Base-by-base conservation (phyloP, 1,284 basidiomycete species). In the Volvariella volvacea region DNA sequence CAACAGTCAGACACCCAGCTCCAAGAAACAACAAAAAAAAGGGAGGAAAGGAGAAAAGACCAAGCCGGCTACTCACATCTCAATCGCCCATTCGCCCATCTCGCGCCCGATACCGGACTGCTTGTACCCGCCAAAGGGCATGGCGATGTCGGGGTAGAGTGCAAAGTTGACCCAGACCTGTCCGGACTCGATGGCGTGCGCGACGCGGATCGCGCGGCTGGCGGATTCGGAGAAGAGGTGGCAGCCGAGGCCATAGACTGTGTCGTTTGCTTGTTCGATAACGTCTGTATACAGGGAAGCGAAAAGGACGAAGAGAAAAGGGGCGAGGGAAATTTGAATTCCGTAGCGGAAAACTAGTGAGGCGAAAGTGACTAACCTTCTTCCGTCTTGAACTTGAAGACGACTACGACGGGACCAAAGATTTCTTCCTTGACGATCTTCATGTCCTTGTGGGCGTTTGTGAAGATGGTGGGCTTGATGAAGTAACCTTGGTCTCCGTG, bases 351-450 rank as follows among this genome's bases (percentile, higher is more conserved):
- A n/a, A n/a, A n/a, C n/a, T 16, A 32, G 9, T 9, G 10, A 9
- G 6, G n/a, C 34, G 9, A 40, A 8, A 17, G 4, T 9, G 20
- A 36, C 44, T 32, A 12, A 61, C 64, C 64, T 42, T 73, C 69
- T 55, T 84, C 83, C 32, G 80, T 73, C 55, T 77, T 70, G 66
- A 88, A 89, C 59, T 83, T 84, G 64, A 80, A 74, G 14, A 89
- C 60, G 12, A 82, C 78, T 43, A 75, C 77, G 39, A 91, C 86
- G 39, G 92, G 92, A 17, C 90, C 92, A 57, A 93, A 92, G 54
- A 93, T 92, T 66, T 96, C 92, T 66, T 96, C 92, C 52, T 73
- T 68, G 42, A 87, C 80, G 57, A 97, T 93, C 65, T 78, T 84
- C 87, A 93, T 92, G 52, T 85, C 74, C 22, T 80, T 73, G 43